phyloP scores from a whole-genome alignment of 176 grass and related monocot species.

The Musa schizocarpa region DNA sequence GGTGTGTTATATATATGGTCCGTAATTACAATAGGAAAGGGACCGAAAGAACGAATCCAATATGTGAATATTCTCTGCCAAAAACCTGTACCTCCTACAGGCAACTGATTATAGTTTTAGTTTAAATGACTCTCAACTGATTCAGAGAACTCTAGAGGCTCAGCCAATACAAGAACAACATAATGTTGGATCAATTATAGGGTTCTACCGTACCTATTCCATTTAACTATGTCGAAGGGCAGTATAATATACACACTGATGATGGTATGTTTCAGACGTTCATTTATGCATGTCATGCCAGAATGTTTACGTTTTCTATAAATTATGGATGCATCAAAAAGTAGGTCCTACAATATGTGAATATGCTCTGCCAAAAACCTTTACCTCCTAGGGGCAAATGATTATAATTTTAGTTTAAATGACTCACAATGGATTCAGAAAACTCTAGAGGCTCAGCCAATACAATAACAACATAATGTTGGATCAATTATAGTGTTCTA shows the following conservation, averaged over 20 bases:
- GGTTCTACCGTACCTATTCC: no score
- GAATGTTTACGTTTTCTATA: no score
- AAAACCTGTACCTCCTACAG: not conserved
- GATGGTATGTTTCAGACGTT: no score
- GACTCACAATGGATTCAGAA: no score
- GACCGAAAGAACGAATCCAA: not conserved
- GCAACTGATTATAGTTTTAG: not conserved
- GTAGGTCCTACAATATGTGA: not conserved
- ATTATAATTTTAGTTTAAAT: not conserved
- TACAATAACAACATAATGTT: not conserved
- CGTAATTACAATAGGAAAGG: not conserved
- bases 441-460: no score
- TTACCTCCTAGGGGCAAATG: not conserved
- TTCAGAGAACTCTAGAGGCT: no score
- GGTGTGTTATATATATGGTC: not conserved
- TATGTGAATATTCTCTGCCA: not conserved
- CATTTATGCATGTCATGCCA: no score
- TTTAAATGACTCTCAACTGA: no score
- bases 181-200: not conserved
- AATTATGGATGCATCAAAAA: not conserved
- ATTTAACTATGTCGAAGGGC: no score
- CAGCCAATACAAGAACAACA: not conserved
- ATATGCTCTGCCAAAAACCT: not conserved
- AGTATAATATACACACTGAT: no score
- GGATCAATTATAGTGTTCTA: not conserved